A percentile compares a stretch with the other conserved stretches of the same genome.
phyloP scores from a whole-genome alignment of 2,329 filamentous ascomycete genomes.

The Raffaelea albimanens region DNA sequence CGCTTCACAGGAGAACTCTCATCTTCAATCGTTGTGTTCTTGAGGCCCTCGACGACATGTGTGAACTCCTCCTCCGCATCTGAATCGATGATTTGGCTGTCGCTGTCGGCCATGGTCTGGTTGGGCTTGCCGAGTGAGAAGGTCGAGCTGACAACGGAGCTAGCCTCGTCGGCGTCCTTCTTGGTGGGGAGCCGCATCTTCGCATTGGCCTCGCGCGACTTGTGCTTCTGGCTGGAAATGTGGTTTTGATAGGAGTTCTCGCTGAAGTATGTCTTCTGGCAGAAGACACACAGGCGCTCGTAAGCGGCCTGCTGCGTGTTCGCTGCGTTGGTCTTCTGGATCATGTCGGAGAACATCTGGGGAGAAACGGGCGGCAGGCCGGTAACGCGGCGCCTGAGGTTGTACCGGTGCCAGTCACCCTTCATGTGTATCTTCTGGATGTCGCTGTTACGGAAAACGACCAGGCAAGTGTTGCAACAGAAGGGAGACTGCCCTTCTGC shows the following conservation, averaged over 20 bases:
- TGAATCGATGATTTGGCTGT: slow-evolving; percentile 39
- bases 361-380: slow-evolving; percentile 84
- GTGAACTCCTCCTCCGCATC: slow-evolving; percentile 68
- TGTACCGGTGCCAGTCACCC: slow-evolving; percentile 98
- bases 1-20: slow-evolving; percentile 42
- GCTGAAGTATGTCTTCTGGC: slow-evolving; percentile 90
- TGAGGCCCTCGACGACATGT: slow-evolving; percentile 67
- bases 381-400: slow-evolving; percentile 88
- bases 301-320: slow-evolving; percentile 84
- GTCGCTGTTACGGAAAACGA: slow-evolving; percentile 90
- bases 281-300: slow-evolving; percentile 71
- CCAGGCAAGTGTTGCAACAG: slow-evolving; percentile 98
- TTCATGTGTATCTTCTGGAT: slow-evolving; percentile 94
- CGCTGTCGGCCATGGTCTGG: slow-evolving; percentile 28
- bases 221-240: slow-evolving; percentile 83
- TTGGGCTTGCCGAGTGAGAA: slow-evolving; percentile 84
- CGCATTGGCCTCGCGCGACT: slow-evolving; percentile 49
- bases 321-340: slow-evolving; percentile 75
- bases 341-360: slow-evolving; percentile 88
- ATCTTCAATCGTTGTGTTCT: slow-evolving; percentile 45
- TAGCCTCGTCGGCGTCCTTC: slow-evolving; percentile 56
- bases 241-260: slow-evolving; percentile 95
- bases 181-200: slow-evolving; percentile 1
- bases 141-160: slow-evolving; percentile 80
- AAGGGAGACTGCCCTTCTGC: no score